Conservation (phyloP, 495 filamentous ascomycete species). For the Copromyces sp. region DNA sequence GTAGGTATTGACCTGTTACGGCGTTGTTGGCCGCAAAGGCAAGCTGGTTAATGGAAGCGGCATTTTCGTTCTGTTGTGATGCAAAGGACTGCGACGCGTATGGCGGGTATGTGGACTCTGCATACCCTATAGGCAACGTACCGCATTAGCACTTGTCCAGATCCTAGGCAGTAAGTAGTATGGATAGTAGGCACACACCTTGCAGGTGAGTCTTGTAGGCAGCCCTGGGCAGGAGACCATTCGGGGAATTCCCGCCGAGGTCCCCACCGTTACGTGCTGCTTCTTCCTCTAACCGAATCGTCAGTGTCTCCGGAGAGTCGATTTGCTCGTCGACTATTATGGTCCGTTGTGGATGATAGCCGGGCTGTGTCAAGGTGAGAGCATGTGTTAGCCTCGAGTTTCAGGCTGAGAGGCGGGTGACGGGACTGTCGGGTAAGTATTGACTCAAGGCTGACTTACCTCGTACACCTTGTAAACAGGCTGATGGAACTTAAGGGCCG, state of each 20-base stretch:
- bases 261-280: constrained; percentile 37
- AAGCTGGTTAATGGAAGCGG: constrained; percentile 39
- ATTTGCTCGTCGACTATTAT: constrained; percentile 41
- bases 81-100: constrained; percentile 33
- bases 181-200: constrained; percentile 24
- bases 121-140: constrained; percentile 33
- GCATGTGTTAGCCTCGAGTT: constrained; percentile 1
- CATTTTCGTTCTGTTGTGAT: constrained; percentile 34
- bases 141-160: neutral
- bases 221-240: constrained; percentile 42
- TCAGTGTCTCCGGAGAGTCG: constrained; percentile 40
- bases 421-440: neutral
- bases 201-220: constrained; percentile 38
- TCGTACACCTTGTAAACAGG: constrained; percentile 42
- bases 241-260: constrained; percentile 38
- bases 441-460: constrained; percentile 23
- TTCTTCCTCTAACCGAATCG: constrained; percentile 38
- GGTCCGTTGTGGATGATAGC: constrained; percentile 36
- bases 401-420: neutral
- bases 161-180: neutral
- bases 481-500: constrained; percentile 37
- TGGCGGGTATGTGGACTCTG: constrained; percentile 36
- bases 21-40: constrained; percentile 43
- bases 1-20: constrained; percentile 41
- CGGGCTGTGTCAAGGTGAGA: constrained; percentile 24